Evolutionary conservation across 176 grass and related monocot species (phyloP).

Genomic region (Chrysopogon serrulatus): DNA sequence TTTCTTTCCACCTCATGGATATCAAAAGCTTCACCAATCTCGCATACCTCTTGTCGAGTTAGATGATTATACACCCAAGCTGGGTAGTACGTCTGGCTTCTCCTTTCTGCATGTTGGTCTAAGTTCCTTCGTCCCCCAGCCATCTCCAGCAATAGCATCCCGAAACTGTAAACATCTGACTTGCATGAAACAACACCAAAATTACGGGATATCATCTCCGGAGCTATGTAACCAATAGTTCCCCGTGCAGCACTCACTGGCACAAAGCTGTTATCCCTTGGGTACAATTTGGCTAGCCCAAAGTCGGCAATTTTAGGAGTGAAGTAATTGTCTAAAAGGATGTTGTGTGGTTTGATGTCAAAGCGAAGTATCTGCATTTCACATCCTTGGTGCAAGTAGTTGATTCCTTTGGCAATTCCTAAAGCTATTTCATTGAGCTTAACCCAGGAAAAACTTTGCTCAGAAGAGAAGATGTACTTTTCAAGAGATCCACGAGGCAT

Average conservation of each 20-base stretch:
- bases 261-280: constrained; percentile 35
- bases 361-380: constrained; percentile 67
- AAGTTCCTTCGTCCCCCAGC: constrained; percentile 23
- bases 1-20: constrained; percentile 46
- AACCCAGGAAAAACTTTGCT: constrained; percentile 4
- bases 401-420: constrained; percentile 38
- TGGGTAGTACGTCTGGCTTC: constrained; percentile 37
- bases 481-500: constrained; percentile 58
- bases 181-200: constrained; percentile 47
- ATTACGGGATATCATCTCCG: constrained; percentile 10
- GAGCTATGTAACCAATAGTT: constrained; percentile 25
- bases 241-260: constrained; percentile 1
- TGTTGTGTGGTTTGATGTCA: constrained; percentile 62
- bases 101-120: neutral
- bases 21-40: neutral
- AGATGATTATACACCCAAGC: constrained; percentile 35
- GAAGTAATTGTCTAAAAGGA: constrained; percentile 38
- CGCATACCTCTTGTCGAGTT: neutral
- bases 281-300: constrained; percentile 52
- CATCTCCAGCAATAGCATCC: constrained; percentile 43
- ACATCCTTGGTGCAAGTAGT: constrained; percentile 53
- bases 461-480: constrained; percentile 43
- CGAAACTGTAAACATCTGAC: constrained; percentile 52
- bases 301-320: constrained; percentile 51
- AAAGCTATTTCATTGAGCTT: constrained; percentile 47